A percentile compares a stretch with the other conserved stretches of the same genome.
phyloP scores from a whole-genome alignment of 441 rosid species.

The Adansonia madagascariensis region DNA sequence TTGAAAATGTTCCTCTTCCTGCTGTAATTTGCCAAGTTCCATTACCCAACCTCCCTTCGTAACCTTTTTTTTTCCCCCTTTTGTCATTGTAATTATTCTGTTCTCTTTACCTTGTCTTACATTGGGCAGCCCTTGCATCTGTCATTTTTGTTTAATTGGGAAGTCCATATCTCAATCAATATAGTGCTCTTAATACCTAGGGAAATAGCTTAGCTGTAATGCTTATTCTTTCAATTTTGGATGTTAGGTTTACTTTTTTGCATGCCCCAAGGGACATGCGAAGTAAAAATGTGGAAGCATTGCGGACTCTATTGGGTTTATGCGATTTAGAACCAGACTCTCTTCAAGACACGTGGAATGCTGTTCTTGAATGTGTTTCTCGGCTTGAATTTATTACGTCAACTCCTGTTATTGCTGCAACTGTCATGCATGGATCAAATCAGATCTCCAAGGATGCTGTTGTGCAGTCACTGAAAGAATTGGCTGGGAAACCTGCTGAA shows the following conservation, averaged over 20 bases:
- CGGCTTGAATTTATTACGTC: slow-evolving; percentile 93
- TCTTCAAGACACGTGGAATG: slow-evolving; percentile 99
- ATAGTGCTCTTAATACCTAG: background rate
- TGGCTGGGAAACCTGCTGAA: slow-evolving; percentile 95
- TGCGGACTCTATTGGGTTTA: slow-evolving; percentile 79
- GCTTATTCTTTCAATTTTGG: slow-evolving; percentile 23
- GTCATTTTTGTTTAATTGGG: slow-evolving; percentile 15
- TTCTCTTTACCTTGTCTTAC: slow-evolving; percentile 15
- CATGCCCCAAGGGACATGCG: slow-evolving; percentile 99
- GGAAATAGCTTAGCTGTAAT: slow-evolving; percentile 16
- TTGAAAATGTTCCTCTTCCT: background rate
- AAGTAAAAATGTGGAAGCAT: slow-evolving; percentile 95
- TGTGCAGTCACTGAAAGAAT: slow-evolving; percentile 84
- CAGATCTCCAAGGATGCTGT: slow-evolving; percentile 98
- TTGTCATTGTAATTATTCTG: slow-evolving; percentile 9
- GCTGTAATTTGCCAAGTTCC: background rate
- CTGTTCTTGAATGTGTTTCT: slow-evolving; percentile 97
- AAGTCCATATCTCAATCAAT: slow-evolving; percentile 13
- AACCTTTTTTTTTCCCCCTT: slow-evolving; percentile 6
- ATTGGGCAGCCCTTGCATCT: background rate
- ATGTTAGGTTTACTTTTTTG: slow-evolving; percentile 92
- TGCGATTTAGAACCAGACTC: slow-evolving; percentile 76
- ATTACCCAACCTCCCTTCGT: background rate
- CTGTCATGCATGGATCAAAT: slow-evolving; percentile 97
- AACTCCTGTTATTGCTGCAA: slow-evolving; percentile 89